Conservation (phyloP, 2,329 filamentous ascomycete species). For the Canariomyces notabilis region DNA sequence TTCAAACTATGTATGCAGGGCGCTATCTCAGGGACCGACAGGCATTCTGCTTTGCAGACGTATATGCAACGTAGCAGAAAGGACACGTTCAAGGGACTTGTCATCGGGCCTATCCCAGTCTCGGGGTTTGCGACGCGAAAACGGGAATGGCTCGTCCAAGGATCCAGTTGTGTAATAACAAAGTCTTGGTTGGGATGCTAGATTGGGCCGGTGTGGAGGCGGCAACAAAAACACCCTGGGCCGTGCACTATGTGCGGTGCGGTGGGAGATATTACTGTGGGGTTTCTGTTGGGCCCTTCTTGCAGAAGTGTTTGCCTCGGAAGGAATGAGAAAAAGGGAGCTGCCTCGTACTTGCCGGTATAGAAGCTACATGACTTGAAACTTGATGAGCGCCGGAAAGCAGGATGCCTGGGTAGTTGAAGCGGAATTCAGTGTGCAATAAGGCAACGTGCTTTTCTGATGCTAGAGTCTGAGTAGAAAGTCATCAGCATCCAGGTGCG, state of each 20-base stretch:
- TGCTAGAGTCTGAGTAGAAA: too few relatives aligned
- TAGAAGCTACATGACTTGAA: too few relatives aligned
- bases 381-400: too few relatives aligned
- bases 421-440: too few relatives aligned
- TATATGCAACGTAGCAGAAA: background rate
- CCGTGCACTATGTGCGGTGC: too few relatives aligned
- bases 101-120: conserved; percentile 8
- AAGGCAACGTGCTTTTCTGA: too few relatives aligned
- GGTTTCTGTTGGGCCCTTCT: background rate
- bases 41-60: background rate
- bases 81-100: background rate
- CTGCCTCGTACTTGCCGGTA: too few relatives aligned
- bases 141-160: conserved; percentile 11
- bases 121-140: conserved; percentile 8
- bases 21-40: conserved; percentile 1
- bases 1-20: too few relatives aligned
- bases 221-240: background rate
- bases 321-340: too few relatives aligned
- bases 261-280: too few relatives aligned
- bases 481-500: background rate
- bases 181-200: background rate
- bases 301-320: background rate
- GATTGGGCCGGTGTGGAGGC: background rate
- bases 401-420: too few relatives aligned
- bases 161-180: background rate